Conservation (phyloP, 495 filamentous ascomycete species). For the Xylaria sp. region DNA sequence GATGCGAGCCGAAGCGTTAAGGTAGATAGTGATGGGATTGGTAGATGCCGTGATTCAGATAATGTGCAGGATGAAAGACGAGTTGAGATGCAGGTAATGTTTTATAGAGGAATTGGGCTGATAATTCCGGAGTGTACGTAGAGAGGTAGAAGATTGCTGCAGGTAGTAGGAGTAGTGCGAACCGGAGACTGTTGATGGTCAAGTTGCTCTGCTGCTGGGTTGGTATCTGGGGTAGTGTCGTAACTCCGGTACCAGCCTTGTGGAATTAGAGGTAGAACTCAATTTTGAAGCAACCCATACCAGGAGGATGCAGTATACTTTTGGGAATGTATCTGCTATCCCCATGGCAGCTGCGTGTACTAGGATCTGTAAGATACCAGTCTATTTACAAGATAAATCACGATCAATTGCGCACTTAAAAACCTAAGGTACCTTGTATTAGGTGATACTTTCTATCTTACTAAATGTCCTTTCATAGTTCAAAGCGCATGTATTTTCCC, state of each 20-base stretch:
- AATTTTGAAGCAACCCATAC: not conserved
- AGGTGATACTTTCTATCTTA: constrained; percentile 1
- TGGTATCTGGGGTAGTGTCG: not conserved
- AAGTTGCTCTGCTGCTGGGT: not conserved
- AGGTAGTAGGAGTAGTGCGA: not conserved
- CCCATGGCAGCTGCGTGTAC: not conserved
- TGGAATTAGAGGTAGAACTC: not conserved
- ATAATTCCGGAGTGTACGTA: not conserved
- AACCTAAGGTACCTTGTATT: constrained; percentile 3
- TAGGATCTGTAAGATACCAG: not conserved
- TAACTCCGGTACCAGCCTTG: not conserved
- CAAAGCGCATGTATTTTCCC: constrained; percentile 1
- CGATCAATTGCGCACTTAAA: not conserved
- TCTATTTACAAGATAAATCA: not conserved
- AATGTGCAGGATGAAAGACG: not conserved
- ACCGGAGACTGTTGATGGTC: not conserved
- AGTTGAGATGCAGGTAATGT: not conserved
- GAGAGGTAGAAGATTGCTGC: not conserved
- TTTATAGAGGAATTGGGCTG: not conserved
- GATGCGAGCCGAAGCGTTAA: not conserved
- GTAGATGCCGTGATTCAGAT: not conserved
- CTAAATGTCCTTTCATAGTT: constrained; percentile 12
- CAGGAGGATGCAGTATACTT: not conserved
- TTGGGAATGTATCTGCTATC: not conserved
- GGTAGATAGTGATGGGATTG: not conserved